Evolutionary conservation across 441 rosid species (phyloP), one percentile per base, ranked within the genome.

Genomic region (Manihot esculenta): DNA sequence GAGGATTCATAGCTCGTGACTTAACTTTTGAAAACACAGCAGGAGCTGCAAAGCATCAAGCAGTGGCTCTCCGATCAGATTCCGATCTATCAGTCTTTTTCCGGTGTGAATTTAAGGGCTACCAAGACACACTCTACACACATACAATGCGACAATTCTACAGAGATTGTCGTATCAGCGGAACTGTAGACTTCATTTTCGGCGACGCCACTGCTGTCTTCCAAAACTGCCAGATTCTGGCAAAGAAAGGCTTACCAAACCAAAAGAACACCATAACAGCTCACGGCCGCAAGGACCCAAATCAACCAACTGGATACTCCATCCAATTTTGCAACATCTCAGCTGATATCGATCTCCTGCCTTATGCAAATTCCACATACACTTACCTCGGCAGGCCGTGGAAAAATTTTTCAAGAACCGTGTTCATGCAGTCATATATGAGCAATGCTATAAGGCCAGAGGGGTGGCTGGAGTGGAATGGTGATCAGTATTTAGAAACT

Each of bases 381-480:
- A 77, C 96, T 21, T 94, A 79, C 76, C 84, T 94, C 1, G 99
- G 99, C 1, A 75, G 99, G 69, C 99, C 99, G 2, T 94, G 99
- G 99, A 94, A 94, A 79, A 71, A 69, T 2, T 89, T 74, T 62
- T 94, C 99, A 2, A 89, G 98, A 75, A 83, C 97, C 21, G 57
- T 94, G 5, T 56, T 92, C 65, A 84, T 94, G 86, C 86, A 88
- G 55, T 84, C 92, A 1, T 84, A 85, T 69, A 66, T 94, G 57
- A 80, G 85, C 65, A 38, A 77, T 48, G 87, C 61, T 0, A 76
- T 94, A 53, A 84, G 85, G 64, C 93, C 98, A 0, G 85, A 85
- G 65, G 99, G 99, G 6, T 94, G 99, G 99, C 89, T 92, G 0
- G 94, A 90, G 80, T 90, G 96, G 97, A 83, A 86, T 45, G 83